phyloP scores from a whole-genome alignment of 208 protist species.

The Acanthamoeba sp. region DNA sequence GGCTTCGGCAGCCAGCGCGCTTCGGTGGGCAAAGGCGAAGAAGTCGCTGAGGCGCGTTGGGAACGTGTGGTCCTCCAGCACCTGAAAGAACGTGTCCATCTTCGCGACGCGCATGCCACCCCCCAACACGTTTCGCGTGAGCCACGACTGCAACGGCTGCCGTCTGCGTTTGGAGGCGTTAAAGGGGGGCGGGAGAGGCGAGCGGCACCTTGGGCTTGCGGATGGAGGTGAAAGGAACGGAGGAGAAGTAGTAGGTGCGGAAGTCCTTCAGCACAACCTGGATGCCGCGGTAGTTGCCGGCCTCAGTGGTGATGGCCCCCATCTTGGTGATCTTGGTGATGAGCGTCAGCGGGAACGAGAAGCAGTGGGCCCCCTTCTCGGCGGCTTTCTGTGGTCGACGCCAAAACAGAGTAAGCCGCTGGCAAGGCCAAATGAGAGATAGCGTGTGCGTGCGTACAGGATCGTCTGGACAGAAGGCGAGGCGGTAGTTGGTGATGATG shows the following conservation, averaged over 20 bases:
- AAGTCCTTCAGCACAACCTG: slow-evolving; percentile 68
- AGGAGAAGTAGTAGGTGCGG: slow-evolving; percentile 45
- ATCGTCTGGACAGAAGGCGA: slow-evolving; percentile 57
- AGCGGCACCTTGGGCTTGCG: slow-evolving; percentile 69
- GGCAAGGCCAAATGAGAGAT: background rate
- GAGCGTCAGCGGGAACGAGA: slow-evolving; percentile 35
- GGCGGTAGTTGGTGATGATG: slow-evolving; percentile 58
- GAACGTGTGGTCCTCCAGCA: slow-evolving; percentile 51
- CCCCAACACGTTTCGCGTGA: too few species aligned
- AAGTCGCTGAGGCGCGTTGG: slow-evolving; percentile 19
- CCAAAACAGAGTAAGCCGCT: background rate
- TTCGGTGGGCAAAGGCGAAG: slow-evolving; percentile 61
- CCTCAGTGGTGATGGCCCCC: slow-evolving; percentile 14
- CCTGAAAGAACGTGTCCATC: slow-evolving; percentile 69
- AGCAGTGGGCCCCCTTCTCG: background rate
- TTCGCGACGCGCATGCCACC: too few species aligned
- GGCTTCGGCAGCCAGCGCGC: background rate
- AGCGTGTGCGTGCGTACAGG: background rate
- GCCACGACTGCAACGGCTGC: too few species aligned
- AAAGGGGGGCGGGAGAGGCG: too few species aligned
- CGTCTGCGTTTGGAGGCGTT: too few species aligned
- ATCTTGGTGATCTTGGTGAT: slow-evolving; percentile 52
- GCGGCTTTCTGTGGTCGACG: background rate
- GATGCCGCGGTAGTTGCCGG: slow-evolving; percentile 15
- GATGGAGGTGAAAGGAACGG: slow-evolving; percentile 58